Conservation (phyloP, 805 yeast species). For the Kazachstania martiniae region DNA sequence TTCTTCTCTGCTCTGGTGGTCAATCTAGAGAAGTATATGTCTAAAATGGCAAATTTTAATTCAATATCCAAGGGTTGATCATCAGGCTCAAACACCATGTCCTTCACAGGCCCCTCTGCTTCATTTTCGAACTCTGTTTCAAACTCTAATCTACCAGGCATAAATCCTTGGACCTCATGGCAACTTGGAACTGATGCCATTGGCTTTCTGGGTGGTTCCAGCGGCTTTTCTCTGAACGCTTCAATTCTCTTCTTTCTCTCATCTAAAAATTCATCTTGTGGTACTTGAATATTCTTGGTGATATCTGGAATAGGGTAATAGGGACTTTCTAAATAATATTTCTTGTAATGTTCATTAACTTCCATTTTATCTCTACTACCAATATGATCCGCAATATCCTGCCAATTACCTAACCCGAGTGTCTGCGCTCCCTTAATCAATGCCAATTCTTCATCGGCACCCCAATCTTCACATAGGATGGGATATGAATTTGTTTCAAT, state of each 20-base stretch:
- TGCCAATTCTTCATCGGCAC: conserved; percentile 92
- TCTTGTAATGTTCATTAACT: conserved; percentile 72
- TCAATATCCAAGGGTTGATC: conserved; percentile 84
- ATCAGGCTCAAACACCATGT: conserved; percentile 90
- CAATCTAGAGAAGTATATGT: conserved; percentile 80
- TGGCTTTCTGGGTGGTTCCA: conserved; percentile 82
- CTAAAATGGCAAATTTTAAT: conserved; percentile 74
- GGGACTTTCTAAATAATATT: conserved; percentile 54
- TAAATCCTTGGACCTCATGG: conserved; percentile 93
- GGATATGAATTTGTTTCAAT: conserved; percentile 95
- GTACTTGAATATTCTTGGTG: conserved; percentile 54
- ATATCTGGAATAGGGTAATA: conserved; percentile 86
- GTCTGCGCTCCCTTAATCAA: conserved; percentile 87
- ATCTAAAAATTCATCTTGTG: conserved; percentile 59
- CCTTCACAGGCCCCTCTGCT: conserved; percentile 88
- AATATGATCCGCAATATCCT: conserved; percentile 91
- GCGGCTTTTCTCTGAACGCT: conserved; percentile 54
- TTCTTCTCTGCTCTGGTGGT: conserved; percentile 91
- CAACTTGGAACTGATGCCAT: conserved; percentile 91
- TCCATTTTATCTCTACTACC: conserved; percentile 90
- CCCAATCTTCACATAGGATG: conserved; percentile 84
- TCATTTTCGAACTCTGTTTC: conserved; percentile 96
- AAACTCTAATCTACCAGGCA: conserved; percentile 97
- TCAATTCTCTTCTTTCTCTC: conserved; percentile 65
- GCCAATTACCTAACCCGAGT: conserved; percentile 94